Conservation (phyloP, 257 asterid genomes). For the Solanum rostratum region DNA sequence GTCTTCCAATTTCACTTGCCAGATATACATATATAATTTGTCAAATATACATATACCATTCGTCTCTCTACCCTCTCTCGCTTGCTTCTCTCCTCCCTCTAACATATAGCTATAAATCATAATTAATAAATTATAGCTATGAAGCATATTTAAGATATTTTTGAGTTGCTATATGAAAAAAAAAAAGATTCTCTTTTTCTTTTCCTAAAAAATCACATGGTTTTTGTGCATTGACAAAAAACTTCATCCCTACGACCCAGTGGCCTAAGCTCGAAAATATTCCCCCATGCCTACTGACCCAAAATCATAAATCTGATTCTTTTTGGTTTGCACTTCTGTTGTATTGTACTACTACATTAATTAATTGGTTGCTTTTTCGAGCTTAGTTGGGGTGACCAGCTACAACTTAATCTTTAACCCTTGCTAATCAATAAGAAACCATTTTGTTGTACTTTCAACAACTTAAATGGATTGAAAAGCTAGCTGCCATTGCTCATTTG, state of each 20-base stretch:
- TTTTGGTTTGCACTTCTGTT: not conserved
- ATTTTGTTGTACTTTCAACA: slow-evolving; percentile 14
- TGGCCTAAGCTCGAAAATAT: not conserved
- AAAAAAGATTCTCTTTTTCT: no score
- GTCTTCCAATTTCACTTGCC: no score
- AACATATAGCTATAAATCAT: no score
- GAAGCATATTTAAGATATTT: no score
- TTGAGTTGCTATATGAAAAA: no score
- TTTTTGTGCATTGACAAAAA: not conserved
- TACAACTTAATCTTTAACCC: not conserved
- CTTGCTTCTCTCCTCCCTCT: no score
- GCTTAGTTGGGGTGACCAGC: no score
- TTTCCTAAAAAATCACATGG: slow-evolving; percentile 7
- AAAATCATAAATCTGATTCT: not conserved
- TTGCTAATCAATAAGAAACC: not conserved
- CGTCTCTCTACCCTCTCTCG: no score
- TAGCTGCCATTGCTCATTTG: slow-evolving; percentile 14
- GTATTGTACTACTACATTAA: not conserved
- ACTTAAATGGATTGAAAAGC: slow-evolving; percentile 1
- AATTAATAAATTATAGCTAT: no score
- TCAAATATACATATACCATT: no score
- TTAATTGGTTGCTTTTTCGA: not conserved
- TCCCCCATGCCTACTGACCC: not conserved
- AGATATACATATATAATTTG: no score
- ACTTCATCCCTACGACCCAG: not conserved